Evolutionary conservation across 768 basidiomycete species (phyloP), one percentile per base, ranked within the genome.

Genomic region (Russula brevipes): DNA sequence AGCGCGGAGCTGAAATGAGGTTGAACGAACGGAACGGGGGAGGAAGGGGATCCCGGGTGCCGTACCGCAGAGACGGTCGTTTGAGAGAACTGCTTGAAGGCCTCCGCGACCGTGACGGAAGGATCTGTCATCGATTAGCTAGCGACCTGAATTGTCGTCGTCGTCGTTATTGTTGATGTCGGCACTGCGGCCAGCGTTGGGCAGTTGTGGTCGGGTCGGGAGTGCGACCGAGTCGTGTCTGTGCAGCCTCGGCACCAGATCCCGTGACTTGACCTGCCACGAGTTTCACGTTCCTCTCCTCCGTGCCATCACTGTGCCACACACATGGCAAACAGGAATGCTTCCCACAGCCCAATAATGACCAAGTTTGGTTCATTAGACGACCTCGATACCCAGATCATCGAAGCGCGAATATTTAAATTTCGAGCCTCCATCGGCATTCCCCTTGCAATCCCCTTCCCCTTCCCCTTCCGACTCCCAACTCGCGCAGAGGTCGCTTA

Each of bases 41-140:
- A 49, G n/a, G 47, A 24, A 7, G 16, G 51, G 19, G n/a, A 24
- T 44, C 10, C 6, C 31, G 14, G 36, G 62, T 76, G 51, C 7
- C 55, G 5, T 66, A 81, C 80, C 17, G 80, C 79, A 39, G 72
- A 70, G 1, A 74, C 74, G 1, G 78, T 75, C 14, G 76, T 74
- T 59, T 76, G 76, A 57, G 75, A 76, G 66, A 81, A 75, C 47
- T 74, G 70, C 4, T 73, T 71, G 59, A 81, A 70, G 30, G 80
- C 78, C 59, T 81, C 78, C 11, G 76, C 73, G 59, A 79, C 64
- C 57, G 76, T 69, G n/a, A 72, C 61, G 7, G 77, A 72, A 9
- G 77, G 75, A 7, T 66, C 58, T 16, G 64, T 42, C 65, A 66
- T 63, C 16, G 33, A 36, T 52, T 24, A 24, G 1, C 24, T 1